Evolutionary conservation across 2,329 filamentous ascomycete species (phyloP), one percentile per base, ranked within the genome.

Genomic region (Dissoconium aciculare): DNA sequence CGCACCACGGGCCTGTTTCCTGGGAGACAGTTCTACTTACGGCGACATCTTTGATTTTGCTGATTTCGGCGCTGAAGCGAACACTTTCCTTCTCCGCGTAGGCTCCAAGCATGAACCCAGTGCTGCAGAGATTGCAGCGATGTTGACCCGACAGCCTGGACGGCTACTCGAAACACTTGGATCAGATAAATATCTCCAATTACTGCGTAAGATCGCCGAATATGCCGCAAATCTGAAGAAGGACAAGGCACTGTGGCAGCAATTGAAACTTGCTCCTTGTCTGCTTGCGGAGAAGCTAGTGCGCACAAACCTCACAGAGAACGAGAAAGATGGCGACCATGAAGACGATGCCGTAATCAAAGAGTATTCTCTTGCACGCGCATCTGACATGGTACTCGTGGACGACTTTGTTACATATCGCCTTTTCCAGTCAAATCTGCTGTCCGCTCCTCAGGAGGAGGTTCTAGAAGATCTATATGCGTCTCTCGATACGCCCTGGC

Each of bases 1-100:
- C 26, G 65, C 70, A 11, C 87, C 89, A 4, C 69, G 67, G 27
- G 65, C 74, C 24, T 84, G 78, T 39, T 98, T 93, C 52, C 64
- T 98, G 2, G 89, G 89, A 5, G 64, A 68, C 17, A 64, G 67
- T 31, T 61, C 70, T 33, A 66, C 75, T 42, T 98, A 91, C 46
- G 78, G 73, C 8, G 80, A 92, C 17, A 91, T 98, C 17, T 93
- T 98, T 43, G 84, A 95, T 51, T 98, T 94, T 55, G 85, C 95
- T 10, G 81, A 95, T 51, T 98, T 94, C 58, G 84, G 87, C 0
- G 60, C 67, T 17, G 75, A 87, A 50, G 87, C 82, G 2, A 95
- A 95, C 47, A 65, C 78, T 0, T 98, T 98, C 47, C 60, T 98
- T 11, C 71, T 84, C 44, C 80, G 81, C 39, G 82, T 85, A 41